phyloP scores from a whole-genome alignment of 345 rosid genomes.

The Citropsis articulata region DNA sequence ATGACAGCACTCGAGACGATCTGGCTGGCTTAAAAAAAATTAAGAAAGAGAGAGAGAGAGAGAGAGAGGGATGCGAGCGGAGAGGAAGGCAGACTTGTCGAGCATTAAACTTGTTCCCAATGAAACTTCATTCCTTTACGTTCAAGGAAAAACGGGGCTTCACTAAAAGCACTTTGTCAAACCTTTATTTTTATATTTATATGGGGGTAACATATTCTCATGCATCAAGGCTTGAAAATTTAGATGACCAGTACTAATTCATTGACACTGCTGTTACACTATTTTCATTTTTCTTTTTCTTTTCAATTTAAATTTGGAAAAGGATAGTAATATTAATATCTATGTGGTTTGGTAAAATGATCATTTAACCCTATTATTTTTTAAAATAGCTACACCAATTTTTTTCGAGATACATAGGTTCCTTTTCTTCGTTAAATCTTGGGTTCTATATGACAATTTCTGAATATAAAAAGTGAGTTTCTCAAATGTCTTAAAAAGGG shows the following conservation, averaged over 20 bases:
- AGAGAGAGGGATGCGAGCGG: conserved; percentile 17
- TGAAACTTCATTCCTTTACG: conserved; percentile 56
- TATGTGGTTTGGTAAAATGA: too few species aligned
- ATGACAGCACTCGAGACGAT: not conserved
- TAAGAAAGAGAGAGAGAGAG: conserved; percentile 23
- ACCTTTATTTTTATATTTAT: conserved; percentile 27
- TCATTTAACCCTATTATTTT: too few species aligned
- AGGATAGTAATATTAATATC: too few species aligned
- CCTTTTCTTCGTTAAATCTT: too few species aligned
- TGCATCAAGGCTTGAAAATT: not conserved
- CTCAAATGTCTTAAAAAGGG: too few species aligned
- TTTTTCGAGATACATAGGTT: too few species aligned
- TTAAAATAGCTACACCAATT: too few species aligned
- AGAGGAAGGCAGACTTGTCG: conserved; percentile 34
- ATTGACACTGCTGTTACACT: too few species aligned
- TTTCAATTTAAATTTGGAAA: too few species aligned
- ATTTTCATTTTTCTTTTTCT: too few species aligned
- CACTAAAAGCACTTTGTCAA: conserved; percentile 53
- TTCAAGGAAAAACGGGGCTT: conserved; percentile 46
- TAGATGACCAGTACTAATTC: not conserved
- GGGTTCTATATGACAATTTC: too few species aligned
- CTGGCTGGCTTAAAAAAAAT: not conserved
- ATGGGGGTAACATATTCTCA: not conserved
- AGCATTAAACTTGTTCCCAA: conserved; percentile 31
- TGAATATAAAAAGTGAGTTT: too few species aligned